Base-by-base conservation (phyloP, 139 green algal genomes). In the Mychonastes homosphaera region DNA sequence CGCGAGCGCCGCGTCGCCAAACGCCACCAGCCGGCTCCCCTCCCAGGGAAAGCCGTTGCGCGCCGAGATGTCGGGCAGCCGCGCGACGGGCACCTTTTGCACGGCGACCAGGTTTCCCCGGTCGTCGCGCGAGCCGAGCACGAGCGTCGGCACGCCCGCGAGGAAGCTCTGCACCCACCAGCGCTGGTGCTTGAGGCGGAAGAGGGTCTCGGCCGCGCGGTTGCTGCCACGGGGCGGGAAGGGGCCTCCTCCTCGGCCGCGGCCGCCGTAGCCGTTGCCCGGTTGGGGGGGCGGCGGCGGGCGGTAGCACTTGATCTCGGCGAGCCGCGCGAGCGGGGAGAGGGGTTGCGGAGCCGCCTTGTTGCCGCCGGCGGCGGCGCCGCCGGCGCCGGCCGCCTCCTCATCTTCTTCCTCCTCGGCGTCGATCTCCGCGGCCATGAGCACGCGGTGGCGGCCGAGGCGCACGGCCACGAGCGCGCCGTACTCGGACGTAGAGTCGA, bases 351-450 rank as follows among this genome's bases (percentile, higher is more conserved):
- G n/a, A n/a, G n/a, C n/a, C 13, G 38, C 38, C 13, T n/a, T 44
- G 38, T n/a, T 12, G 38, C 12, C 12, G 38, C 13, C 13, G 38
- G 38, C 15, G 38, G 38, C 13, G 15, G 38, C 13, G 15, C 13
- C 13, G 38, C 13, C 13, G 38, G 13, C 15, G 12, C 13, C 12
- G 15, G 12, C 13, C 38, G 15, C 13, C 12, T 12, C 38, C 12
- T 12, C 38, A 12, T 44, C 13, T 44, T 12, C 27, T n/a, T 6
- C 18, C n/a, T 24, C 33, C 13, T 5, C 26, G 10, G 28, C 34
- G 65, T 83, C 76, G 7, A 75, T 57, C 56, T 83, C 76, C 3
- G 72, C 72, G 21, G 69, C 76, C 76, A 83, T 77, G 6, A 80
- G 30, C 3, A 83, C 27, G 4, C 34, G 45, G 44, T 71, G 66